Base-by-base conservation (phyloP, 1,284 basidiomycete species). In the Fomitopsis schrenkii region DNA sequence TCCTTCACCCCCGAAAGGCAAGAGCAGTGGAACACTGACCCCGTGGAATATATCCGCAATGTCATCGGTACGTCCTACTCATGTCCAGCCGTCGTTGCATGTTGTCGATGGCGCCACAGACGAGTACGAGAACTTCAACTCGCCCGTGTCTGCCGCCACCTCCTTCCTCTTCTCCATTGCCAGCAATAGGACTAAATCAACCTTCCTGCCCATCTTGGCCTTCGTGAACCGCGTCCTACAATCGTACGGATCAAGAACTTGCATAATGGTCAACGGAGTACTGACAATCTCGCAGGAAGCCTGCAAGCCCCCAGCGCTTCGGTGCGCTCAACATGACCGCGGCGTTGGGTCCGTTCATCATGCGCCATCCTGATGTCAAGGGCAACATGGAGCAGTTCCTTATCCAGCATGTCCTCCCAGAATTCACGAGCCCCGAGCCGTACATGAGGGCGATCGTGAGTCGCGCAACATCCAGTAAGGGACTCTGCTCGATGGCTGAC, bases 271-370 rank as follows among this genome's bases (percentile, higher is more conserved):
- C 30, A 2, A 5, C 35, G 17, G 19, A 8, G 19, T n/a, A 9
- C 36, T 40, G 52, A 54, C 52, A 7, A 14, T 26, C 9, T 33
- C 58, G 33, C 65, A 85, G 86, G 53, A 80, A 83, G 60, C 79
- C 86, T 14, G 67, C 81, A 1, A 71, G 90, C 3, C 75, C 83
- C 19, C 87, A 94, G 65, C 85, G 87, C 46, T 95, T 91, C 68
- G 93, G 93, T 57, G 93, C 91, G 1, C 78, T 95, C 50, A 90
- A 91, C 68, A 92, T 94, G 84, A 87, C 86, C 7, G 83, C 87
- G 26, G 86, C 86, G 0, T 79, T 95, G 3, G 86, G 84, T 1
- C 86, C 86, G 0, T 87, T 89, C 77, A 89, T 93, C 68, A 88
- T 92, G 85, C 82, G 83, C 53, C 89, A 93, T 71, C 90, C 91